A percentile compares a stretch with the other conserved stretches of the same genome.
phyloP scores from a whole-genome alignment of 176 grass and related monocot species.

The Musa schizocarpa region DNA sequence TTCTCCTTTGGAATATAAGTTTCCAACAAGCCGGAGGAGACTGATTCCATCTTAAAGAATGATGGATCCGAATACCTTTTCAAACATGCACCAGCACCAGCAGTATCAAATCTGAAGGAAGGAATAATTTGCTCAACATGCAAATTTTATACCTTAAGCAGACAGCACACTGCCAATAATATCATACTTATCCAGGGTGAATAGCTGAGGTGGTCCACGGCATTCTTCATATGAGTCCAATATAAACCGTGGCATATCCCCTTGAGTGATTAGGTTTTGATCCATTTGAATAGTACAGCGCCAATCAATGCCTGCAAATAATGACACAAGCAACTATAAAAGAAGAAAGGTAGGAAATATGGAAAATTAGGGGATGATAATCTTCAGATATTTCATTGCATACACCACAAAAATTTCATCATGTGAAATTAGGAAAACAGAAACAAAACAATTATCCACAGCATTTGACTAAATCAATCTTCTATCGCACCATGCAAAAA shows the following conservation, averaged over 20 bases:
- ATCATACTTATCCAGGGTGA: conserved; percentile 92
- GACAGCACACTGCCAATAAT: background rate
- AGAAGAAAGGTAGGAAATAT: background rate
- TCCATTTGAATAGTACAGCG: conserved; percentile 70
- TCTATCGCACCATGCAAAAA: background rate
- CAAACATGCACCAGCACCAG: conserved; percentile 86
- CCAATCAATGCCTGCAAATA: conserved; percentile 58
- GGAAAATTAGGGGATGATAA: background rate
- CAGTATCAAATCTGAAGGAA: conserved; percentile 87
- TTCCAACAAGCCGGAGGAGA: conserved; percentile 37
- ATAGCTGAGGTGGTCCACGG: conserved; percentile 62
- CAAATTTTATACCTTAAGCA: conserved; percentile 1
- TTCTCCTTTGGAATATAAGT: conserved; percentile 48
- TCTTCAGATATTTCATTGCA: background rate
- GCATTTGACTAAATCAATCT: background rate
- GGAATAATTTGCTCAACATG: background rate
- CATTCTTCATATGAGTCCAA: conserved; percentile 99
- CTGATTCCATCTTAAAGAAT: conserved; percentile 73
- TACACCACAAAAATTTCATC: background rate
- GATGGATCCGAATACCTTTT: conserved; percentile 98
- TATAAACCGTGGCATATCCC: conserved; percentile 99
- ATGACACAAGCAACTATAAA: conserved; percentile 4
- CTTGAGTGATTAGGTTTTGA: conserved; percentile 80
- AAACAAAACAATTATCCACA: background rate
- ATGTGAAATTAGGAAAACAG: background rate